Percentiles rank a stretch among this genome's conserved stretches.
These are phyloP conservation scores for Schizosaccharomyces lindneri DNA, from an alignment of 805 yeast species.

Conservation along the genomic window DNA sequence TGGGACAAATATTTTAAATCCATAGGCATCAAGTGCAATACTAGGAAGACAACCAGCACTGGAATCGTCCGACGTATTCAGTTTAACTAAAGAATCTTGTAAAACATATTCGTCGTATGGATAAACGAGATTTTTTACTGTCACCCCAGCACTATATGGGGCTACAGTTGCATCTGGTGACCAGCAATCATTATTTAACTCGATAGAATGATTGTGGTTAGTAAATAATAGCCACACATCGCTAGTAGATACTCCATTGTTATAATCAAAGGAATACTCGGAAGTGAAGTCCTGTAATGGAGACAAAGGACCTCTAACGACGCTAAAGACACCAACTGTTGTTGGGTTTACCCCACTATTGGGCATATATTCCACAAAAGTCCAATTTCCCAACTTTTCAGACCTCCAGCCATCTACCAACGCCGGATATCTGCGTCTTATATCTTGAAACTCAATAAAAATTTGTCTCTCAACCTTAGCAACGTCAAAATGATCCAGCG, in stretches of 20 bases:
- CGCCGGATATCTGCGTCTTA: neutral
- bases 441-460: neutral
- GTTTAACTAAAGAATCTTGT: neutral
- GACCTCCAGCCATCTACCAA: neutral
- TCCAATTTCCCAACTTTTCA: neutral
- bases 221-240: constrained; percentile 1
- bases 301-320: neutral
- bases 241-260: neutral
- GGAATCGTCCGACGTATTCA: neutral
- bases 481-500: neutral
- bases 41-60: neutral
- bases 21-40: neutral
- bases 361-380: neutral
- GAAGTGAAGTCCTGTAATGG: neutral
- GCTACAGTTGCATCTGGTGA: neutral
- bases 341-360: neutral
- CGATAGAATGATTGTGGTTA: neutral
- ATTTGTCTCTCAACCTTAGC: neutral
- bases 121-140: neutral
- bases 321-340: neutral
- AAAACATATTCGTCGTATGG: neutral
- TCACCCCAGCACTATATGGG: neutral
- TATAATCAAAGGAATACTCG: neutral
- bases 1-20: neutral
- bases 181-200: neutral